Conservation (phyloP, 2,329 filamentous ascomycete species). For the Botrytis elliptica region DNA sequence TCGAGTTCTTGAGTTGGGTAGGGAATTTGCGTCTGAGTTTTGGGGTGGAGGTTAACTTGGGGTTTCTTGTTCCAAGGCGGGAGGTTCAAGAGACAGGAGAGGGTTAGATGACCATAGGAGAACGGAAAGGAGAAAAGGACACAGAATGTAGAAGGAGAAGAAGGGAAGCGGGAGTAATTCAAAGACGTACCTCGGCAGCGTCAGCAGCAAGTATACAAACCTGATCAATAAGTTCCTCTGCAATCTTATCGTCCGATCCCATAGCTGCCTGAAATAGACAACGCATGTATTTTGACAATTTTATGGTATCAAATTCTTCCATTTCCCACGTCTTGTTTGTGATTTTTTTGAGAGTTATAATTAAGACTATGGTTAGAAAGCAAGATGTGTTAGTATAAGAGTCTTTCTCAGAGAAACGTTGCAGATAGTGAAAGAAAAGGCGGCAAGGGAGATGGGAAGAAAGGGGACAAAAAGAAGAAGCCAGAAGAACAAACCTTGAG, state of each 20-base stretch:
- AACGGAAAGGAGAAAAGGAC: neutral
- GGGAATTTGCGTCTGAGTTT: constrained; percentile 40
- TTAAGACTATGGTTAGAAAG: constrained; percentile 30
- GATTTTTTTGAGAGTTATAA: constrained; percentile 59
- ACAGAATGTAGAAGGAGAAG: neutral
- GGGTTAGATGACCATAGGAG: accelerated
- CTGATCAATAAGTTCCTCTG: constrained; percentile 63
- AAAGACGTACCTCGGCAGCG: constrained; percentile 46
- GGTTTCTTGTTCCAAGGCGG: no score
- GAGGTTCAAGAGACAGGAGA: neutral
- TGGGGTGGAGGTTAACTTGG: neutral
- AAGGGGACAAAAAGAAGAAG: neutral
- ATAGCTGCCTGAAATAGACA: constrained; percentile 72
- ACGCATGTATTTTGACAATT: constrained; percentile 73
- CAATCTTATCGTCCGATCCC: constrained; percentile 49
- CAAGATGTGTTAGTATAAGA: neutral
- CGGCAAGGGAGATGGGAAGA: neutral
- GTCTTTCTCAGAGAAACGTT: neutral
- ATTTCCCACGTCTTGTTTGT: constrained; percentile 66
- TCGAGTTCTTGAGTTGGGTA: constrained; percentile 70
- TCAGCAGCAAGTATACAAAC: constrained; percentile 54
- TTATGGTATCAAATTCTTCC: constrained; percentile 54
- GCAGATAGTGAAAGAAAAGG: neutral
- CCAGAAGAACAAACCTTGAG: constrained; percentile 44
- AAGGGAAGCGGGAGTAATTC: neutral